phyloP scores from a whole-genome alignment of 2,329 filamentous ascomycete species.

The Talaromyces islandicus region DNA sequence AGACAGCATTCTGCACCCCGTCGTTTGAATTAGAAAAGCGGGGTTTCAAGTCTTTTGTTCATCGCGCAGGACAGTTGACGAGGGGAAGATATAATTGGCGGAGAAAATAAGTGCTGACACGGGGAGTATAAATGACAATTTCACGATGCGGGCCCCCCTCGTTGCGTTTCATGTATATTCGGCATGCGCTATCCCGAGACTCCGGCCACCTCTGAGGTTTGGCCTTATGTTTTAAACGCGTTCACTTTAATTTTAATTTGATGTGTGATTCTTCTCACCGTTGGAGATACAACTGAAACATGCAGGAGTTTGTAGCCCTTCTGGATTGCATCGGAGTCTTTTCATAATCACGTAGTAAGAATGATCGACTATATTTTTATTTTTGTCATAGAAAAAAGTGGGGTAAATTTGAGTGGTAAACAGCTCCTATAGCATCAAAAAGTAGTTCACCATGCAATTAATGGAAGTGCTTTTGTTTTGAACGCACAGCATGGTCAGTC shows the following conservation, averaged over 20 bases:
- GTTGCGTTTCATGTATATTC: neutral
- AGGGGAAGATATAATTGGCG: neutral
- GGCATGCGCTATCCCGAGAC: neutral
- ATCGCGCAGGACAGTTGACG: neutral
- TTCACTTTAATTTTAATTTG: neutral
- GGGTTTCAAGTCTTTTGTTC: neutral
- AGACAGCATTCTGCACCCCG: neutral
- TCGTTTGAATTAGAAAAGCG: neutral
- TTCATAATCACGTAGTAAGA: neutral
- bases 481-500: no score
- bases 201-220: neutral
- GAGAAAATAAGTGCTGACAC: neutral
- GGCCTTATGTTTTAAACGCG: neutral
- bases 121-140: neutral
- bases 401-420: no score
- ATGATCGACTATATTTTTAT: no score
- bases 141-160: neutral
- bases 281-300: neutral
- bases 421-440: no score
- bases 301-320: neutral
- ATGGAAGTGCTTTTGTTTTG: no score
- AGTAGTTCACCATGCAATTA: no score
- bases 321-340: neutral
- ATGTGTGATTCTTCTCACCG: neutral
- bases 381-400: no score